Conservation (phyloP, 140 eudicot genomes). For the Anethum foeniculum region DNA sequence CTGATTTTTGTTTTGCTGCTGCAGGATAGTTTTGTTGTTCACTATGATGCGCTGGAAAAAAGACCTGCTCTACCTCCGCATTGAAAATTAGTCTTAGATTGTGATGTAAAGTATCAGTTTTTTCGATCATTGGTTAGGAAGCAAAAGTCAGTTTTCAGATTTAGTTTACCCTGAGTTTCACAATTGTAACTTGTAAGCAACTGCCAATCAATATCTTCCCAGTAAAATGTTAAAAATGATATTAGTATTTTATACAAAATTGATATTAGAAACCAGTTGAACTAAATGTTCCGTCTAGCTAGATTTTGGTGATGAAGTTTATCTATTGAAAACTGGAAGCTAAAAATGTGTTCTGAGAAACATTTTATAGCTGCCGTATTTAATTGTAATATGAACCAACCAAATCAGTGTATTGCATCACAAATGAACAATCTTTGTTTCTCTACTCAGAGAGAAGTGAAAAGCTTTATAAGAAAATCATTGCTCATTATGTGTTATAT, state of each 20-base stretch:
- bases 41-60: slow-evolving; percentile 71
- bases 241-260: background rate
- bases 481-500: background rate
- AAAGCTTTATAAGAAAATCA: background rate
- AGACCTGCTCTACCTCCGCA: slow-evolving; percentile 67
- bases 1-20: background rate
- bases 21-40: slow-evolving; percentile 88
- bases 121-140: background rate
- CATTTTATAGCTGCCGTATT: background rate
- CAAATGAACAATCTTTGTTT: background rate
- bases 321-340: background rate
- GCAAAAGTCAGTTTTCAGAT: slow-evolving; percentile 25
- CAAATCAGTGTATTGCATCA: background rate
- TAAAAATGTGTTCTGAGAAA: background rate
- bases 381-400: background rate
- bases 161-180: slow-evolving; percentile 18
- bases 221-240: background rate
- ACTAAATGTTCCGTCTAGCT: background rate
- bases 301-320: background rate
- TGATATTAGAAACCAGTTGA: background rate
- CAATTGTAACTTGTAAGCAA: slow-evolving; percentile 14
- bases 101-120: slow-evolving; percentile 3
- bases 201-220: background rate
- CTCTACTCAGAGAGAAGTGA: background rate
- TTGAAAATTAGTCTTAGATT: slow-evolving; percentile 33